Conservation (phyloP, 805 yeast genomes). For the Ogataea thermomethanolica region DNA sequence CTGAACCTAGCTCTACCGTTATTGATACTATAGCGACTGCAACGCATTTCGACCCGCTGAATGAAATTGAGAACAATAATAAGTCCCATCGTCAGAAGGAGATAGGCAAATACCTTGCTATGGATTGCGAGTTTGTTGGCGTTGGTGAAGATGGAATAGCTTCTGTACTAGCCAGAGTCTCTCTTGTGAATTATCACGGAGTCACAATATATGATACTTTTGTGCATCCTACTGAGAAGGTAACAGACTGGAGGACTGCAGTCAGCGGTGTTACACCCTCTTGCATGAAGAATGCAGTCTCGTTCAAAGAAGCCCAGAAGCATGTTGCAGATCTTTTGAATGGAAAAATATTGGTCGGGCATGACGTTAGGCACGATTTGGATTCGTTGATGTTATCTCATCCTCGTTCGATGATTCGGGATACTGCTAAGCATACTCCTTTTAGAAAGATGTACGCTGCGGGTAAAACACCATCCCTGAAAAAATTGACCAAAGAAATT, state of each 20-base stretch:
- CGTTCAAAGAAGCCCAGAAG: slow-evolving; percentile 64
- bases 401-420: slow-evolving; percentile 62
- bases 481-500: slow-evolving; percentile 56
- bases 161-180: slow-evolving; percentile 80
- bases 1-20: too few relatives aligned
- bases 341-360: slow-evolving; percentile 71
- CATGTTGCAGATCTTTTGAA: slow-evolving; percentile 50
- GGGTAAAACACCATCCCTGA: slow-evolving; percentile 73
- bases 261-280: slow-evolving; percentile 80
- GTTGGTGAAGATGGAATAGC: slow-evolving; percentile 69
- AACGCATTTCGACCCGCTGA: too few relatives aligned
- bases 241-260: slow-evolving; percentile 91
- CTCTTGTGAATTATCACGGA: slow-evolving; percentile 82
- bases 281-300: slow-evolving; percentile 64
- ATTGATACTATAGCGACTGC: too few relatives aligned
- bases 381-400: slow-evolving; percentile 64
- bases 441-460: slow-evolving; percentile 54
- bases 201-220: slow-evolving; percentile 64
- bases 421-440: slow-evolving; percentile 63
- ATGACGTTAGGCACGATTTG: slow-evolving; percentile 78
- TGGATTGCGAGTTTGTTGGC: slow-evolving; percentile 95
- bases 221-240: slow-evolving; percentile 71
- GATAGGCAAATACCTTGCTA: slow-evolving; percentile 71
- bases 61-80: not conserved
- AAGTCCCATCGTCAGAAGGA: slow-evolving; percentile 29